Evolutionary conservation across 345 rosid species (phyloP), one percentile per base, ranked within the genome.

Genomic region (Syzygium aromaticum): DNA sequence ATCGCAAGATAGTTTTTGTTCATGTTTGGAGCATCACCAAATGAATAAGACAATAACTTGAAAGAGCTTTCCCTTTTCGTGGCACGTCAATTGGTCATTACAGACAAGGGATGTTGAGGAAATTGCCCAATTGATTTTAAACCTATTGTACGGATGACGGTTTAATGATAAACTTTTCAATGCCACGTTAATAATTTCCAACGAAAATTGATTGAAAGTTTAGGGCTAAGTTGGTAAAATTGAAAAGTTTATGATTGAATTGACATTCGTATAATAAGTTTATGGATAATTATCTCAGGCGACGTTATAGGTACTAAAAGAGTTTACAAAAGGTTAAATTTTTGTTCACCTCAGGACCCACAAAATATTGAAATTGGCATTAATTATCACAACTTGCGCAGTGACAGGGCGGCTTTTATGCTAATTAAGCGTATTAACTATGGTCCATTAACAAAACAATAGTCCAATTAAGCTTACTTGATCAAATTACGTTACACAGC

Each of bases 201-300:
- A 22, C 1, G 0, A 56, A 0, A 56, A 56, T 22, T 22, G n/a
- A 56, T 8, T 1, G 1, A 8, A 8, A 22, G 15, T 57, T 25
- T 57, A 57, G 6, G 3, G 25, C 0, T 25, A 25, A 57, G 25
- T 57, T 57, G 7, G 2, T 0, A 11, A 57, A 57, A 23, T 57
- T 57, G 0, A 57, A 59, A 59, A 57, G 4, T 57, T 57, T 57
- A 11, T 11, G 0, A 61, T 13, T n/a, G 0, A 13, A n/a, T 61
- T n/a, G 4, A 0, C 2, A 61, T 61, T 0, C 11, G 2, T n/a
- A n/a, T n/a, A 3, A 61, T 61, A 1, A 0, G 15, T n/a, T 61
- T 6, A 61, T 3, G 4, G 2, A 8, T 61, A n/a, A 61, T 61
- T 61, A 12, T n/a, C 38, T 57, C 15, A 0, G 4, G 61, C 1